These are phyloP conservation scores for Chloromonas sp. DNA, from an alignment of 163 green algal genomes.

Conservation along the genomic window DNA sequence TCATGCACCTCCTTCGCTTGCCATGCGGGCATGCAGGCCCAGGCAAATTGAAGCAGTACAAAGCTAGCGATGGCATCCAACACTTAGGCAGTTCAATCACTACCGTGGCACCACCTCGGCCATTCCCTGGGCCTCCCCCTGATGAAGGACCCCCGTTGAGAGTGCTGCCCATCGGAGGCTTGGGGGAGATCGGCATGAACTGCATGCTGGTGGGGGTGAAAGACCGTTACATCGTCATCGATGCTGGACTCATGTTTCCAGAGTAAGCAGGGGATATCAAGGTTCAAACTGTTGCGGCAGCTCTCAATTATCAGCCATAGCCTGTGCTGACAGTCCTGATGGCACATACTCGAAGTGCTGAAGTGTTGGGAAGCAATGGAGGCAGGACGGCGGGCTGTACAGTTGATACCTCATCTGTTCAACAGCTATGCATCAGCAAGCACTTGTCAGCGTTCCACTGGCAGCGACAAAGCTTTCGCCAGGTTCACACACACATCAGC, in stretches of 20 bases:
- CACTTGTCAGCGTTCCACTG: too few relatives aligned
- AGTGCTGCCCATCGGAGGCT: constrained; percentile 89
- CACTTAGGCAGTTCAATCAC: constrained; percentile 61
- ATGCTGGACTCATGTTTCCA: constrained; percentile 98
- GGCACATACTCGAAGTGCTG: too few relatives aligned
- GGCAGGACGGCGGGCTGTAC: too few relatives aligned
- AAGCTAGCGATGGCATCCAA: constrained; percentile 57
- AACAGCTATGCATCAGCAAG: too few relatives aligned
- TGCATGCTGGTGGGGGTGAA: constrained; percentile 95
- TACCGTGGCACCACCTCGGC: not conserved
- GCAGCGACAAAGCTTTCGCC: too few relatives aligned
- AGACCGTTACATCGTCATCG: constrained; percentile 96
- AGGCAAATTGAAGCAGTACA: constrained; percentile 25
- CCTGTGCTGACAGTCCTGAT: too few relatives aligned
- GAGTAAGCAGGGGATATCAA: constrained; percentile 59
- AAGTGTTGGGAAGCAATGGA: too few relatives aligned
- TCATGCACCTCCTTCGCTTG: too few relatives aligned
- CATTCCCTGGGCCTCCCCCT: constrained; percentile 52
- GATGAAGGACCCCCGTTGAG: constrained; percentile 75
- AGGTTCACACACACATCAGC: too few relatives aligned
- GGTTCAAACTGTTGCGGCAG: too few relatives aligned
- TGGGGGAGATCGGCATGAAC: constrained; percentile 99
- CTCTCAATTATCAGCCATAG: too few relatives aligned
- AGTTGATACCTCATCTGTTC: too few relatives aligned
- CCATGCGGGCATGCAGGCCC: not conserved